phyloP scores from a whole-genome alignment of 805 yeast genomes.

The Blastobotrys chiropterorum region DNA sequence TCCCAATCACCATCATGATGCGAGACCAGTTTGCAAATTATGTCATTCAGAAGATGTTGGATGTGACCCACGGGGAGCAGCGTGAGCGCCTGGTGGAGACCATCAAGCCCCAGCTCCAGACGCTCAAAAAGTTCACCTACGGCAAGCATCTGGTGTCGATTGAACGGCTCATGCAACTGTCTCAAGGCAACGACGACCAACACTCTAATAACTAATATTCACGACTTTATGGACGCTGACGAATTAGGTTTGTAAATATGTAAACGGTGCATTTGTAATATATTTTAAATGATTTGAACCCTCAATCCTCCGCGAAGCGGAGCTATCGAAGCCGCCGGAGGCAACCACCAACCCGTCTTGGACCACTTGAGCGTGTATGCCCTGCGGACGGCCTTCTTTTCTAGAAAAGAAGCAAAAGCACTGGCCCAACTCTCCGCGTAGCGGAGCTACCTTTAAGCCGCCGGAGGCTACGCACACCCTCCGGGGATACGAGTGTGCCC shows the following conservation, averaged over 20 bases:
- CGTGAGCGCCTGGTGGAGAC: constrained; percentile 64
- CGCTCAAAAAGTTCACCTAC: constrained; percentile 58
- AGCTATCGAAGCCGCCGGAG: too few species aligned
- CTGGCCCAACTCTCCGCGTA: too few species aligned
- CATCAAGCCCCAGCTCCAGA: constrained; percentile 73
- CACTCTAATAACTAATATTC: neutral
- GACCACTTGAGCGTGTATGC: too few species aligned
- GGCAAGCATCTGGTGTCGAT: constrained; percentile 83
- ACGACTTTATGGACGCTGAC: neutral
- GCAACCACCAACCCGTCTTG: too few species aligned
- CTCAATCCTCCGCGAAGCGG: neutral
- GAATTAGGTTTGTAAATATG: neutral
- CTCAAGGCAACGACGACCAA: constrained; percentile 4
- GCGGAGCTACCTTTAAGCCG: too few species aligned
- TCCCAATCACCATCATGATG: constrained; percentile 83
- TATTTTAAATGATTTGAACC: neutral
- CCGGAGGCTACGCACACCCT: too few species aligned
- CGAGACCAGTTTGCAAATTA: constrained; percentile 97
- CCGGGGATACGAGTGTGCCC: too few species aligned
- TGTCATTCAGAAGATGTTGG: constrained; percentile 91
- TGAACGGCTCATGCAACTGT: constrained; percentile 46
- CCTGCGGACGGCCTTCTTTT: neutral
- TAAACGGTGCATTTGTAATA: neutral
- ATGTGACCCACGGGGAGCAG: constrained; percentile 64
- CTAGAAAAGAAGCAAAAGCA: neutral